Conservation (phyloP, 192 early-diverging fungal species). For the Coemansia sp. region DNA sequence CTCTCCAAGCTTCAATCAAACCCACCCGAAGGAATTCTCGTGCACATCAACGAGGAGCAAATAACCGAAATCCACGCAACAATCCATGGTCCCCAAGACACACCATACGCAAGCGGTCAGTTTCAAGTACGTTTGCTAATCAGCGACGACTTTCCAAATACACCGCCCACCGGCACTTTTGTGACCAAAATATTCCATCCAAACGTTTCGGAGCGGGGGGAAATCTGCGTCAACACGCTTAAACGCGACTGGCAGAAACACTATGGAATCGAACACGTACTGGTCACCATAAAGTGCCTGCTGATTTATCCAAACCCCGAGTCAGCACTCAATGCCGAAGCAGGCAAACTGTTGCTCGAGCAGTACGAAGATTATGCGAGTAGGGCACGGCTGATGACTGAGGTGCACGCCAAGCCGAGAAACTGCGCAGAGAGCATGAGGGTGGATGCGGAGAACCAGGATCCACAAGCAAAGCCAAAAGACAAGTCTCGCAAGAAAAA, state of each 20-base stretch:
- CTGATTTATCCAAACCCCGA: conserved; percentile 94
- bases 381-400: conserved; percentile 76
- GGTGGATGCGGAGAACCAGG: conserved; percentile 19
- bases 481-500: conserved; percentile 51
- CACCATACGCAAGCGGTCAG: conserved; percentile 79
- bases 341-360: conserved; percentile 85
- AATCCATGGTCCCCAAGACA: conserved; percentile 82
- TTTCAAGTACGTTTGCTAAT: conserved; percentile 75
- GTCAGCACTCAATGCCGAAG: conserved; percentile 94
- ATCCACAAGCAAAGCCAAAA: conserved; percentile 14
- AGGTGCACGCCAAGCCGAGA: conserved; percentile 68
- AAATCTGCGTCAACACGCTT: conserved; percentile 94
- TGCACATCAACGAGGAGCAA: conserved; percentile 69
- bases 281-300: conserved; percentile 92
- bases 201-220: conserved; percentile 83
- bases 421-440: not conserved
- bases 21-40: conserved; percentile 82
- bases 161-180: conserved; percentile 86
- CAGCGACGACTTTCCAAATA: conserved; percentile 72
- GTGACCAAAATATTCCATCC: conserved; percentile 97
- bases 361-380: conserved; percentile 81
- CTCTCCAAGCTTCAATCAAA: conserved; percentile 54
- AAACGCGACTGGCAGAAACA: conserved; percentile 96
- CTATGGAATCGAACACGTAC: conserved; percentile 77
- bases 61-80: conserved; percentile 82